phyloP scores from a whole-genome alignment of 1,139 yeast species.

The Geotrichum candidum region DNA sequence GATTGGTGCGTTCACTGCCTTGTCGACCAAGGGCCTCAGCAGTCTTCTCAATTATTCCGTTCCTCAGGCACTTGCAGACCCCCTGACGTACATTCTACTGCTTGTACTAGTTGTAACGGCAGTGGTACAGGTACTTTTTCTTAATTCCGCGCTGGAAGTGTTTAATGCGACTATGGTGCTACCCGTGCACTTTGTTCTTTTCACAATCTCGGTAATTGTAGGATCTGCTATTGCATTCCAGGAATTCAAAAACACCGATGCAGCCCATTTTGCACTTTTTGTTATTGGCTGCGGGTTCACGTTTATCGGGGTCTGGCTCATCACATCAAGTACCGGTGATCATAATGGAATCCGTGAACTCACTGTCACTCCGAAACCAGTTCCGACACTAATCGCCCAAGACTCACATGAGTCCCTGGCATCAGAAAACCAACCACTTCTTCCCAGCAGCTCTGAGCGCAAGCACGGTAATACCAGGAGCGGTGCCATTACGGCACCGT shows the following conservation, averaged over 20 bases:
- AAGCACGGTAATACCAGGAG: neutral
- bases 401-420: neutral
- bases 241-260: constrained; percentile 35
- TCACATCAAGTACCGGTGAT: constrained; percentile 22
- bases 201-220: constrained; percentile 39
- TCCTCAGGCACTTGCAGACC: constrained; percentile 28
- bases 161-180: constrained; percentile 43
- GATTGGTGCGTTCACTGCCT: constrained; percentile 43
- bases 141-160: constrained; percentile 36
- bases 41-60: constrained; percentile 34
- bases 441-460: neutral
- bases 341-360: neutral
- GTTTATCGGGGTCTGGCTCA: constrained; percentile 40
- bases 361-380: neutral
- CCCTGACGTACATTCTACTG: constrained; percentile 32
- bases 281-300: constrained; percentile 37
- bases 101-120: constrained; percentile 36
- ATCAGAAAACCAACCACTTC: neutral
- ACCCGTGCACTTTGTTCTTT: constrained; percentile 44
- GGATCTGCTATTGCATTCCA: constrained; percentile 41
- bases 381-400: neutral
- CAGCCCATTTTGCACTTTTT: constrained; percentile 27
- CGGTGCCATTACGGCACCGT: neutral
- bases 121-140: constrained; percentile 36
- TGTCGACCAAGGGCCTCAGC: constrained; percentile 39